Base-by-base conservation (phyloP, 2,329 filamentous ascomycete genomes). In the Malbranchea zuffiana region DNA sequence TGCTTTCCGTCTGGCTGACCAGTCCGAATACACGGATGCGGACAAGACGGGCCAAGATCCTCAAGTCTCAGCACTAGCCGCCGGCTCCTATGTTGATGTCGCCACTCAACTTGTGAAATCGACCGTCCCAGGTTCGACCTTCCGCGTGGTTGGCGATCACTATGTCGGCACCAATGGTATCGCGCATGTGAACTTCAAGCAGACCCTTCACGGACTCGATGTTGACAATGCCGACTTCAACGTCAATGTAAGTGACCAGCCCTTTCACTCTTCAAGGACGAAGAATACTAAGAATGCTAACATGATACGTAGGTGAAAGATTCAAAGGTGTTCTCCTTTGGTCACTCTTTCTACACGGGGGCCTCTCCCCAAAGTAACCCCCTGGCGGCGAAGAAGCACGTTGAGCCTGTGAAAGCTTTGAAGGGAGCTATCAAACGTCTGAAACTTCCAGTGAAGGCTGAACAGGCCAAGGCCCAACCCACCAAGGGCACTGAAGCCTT, bases 211-310 rank as follows among this genome's bases (percentile, higher is more conserved):
- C 16, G 41, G 37, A 1, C 15, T 43, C 13, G 41, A 43, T 16
- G 25, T 43, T 15, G 41, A 40, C 30, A 43, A 43, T 25, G 37
- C 37, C 21, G 41, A 43, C 20, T 40, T 43, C 37, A 43, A 43
- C 37, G 37, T 43, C 20, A 43, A 43, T 34, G 41, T 43, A 38
- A 40, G 41, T 24, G 19, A 10, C 33, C n/a, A 11, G 6, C 25
- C 6, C 6, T 11, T 18, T 26, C 21, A 16, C 21, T 6, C 4
- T 16, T 19, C n/a, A n/a, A n/a, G n/a, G n/a, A n/a, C n/a, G n/a
- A n/a, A n/a, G n/a, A n/a, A n/a, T n/a, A n/a, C n/a, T n/a, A n/a
- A n/a, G n/a, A n/a, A n/a, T n/a, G 17, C 34, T 38, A 13, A 34
- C 12, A 24, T 8, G n/a, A 13, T 13, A 17, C 3, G 38, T 35